phyloP scores from a whole-genome alignment of 2,329 filamentous ascomycete species.

The Boeremia exigua region DNA sequence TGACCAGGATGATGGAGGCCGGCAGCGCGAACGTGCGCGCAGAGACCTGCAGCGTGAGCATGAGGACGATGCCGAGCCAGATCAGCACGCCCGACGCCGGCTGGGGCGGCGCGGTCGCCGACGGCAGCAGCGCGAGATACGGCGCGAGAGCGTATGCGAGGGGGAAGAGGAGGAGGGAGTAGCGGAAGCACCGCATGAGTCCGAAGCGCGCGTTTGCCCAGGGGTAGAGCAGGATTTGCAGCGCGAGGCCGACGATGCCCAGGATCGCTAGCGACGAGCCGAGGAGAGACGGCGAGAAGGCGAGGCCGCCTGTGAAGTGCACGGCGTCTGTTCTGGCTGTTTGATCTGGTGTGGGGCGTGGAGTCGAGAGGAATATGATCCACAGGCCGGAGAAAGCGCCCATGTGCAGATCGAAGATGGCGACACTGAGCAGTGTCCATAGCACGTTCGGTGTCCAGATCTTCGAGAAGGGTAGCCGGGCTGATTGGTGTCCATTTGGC shows the following conservation, averaged over 20 bases:
- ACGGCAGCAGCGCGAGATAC: slow-evolving; percentile 72
- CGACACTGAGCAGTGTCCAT: slow-evolving; percentile 66
- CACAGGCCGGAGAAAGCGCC: slow-evolving; percentile 77
- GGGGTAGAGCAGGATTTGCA: slow-evolving; percentile 77
- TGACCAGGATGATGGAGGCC: slow-evolving; percentile 63
- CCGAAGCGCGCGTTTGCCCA: slow-evolving; percentile 69
- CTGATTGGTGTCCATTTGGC: neutral
- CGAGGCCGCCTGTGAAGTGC: slow-evolving; percentile 74
- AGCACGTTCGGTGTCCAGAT: slow-evolving; percentile 63
- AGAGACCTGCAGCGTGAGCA: slow-evolving; percentile 72
- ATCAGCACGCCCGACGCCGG: slow-evolving; percentile 63
- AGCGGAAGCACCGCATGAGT: slow-evolving; percentile 70
- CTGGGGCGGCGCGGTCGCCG: slow-evolving; percentile 52
- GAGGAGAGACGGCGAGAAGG: slow-evolving; percentile 72
- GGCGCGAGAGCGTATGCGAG: slow-evolving; percentile 73
- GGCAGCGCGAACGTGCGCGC: slow-evolving; percentile 73
- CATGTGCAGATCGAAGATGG: slow-evolving; percentile 75
- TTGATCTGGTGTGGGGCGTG: slow-evolving; percentile 55
- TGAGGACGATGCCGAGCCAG: slow-evolving; percentile 69
- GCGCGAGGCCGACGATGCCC: slow-evolving; percentile 74
- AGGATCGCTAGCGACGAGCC: slow-evolving; percentile 81
- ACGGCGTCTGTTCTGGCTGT: slow-evolving; percentile 45
- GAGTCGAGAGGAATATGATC: slow-evolving; percentile 78
- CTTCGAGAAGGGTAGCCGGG: slow-evolving; percentile 53
- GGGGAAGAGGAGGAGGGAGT: slow-evolving; percentile 74